These are phyloP conservation scores for Leccinum arenicola DNA, from an alignment of 768 basidiomycete species.

Conservation along the genomic window DNA sequence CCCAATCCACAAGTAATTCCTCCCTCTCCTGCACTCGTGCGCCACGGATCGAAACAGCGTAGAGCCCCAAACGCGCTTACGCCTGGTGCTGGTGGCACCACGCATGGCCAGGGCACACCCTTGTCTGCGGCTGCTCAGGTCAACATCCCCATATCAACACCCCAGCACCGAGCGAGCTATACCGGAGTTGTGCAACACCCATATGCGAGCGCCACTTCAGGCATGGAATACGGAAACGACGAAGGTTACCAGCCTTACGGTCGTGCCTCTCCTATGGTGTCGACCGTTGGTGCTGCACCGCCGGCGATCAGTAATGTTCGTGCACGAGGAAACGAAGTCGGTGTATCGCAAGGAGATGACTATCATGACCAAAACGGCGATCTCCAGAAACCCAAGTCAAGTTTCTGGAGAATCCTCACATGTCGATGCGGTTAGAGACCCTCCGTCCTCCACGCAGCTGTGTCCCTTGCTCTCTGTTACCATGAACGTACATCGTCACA, in stretches of 20 bases:
- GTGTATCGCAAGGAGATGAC: slow-evolving; percentile 58
- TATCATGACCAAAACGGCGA: slow-evolving; percentile 57
- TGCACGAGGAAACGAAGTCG: slow-evolving; percentile 66
- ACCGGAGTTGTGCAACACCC: slow-evolving; percentile 54
- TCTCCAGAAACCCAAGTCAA: slow-evolving; percentile 49
- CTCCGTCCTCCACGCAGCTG: slow-evolving; percentile 7
- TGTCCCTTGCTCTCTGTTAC: slow-evolving; percentile 21
- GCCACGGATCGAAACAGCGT: slow-evolving; percentile 71
- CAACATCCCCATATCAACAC: slow-evolving; percentile 62
- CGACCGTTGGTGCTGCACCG: slow-evolving; percentile 62
- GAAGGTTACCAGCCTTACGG: slow-evolving; percentile 69
- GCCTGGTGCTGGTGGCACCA: slow-evolving; percentile 46
- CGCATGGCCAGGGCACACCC: slow-evolving; percentile 58
- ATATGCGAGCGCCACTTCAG: slow-evolving; percentile 61
- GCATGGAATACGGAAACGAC: slow-evolving; percentile 60
- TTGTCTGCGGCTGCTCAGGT: slow-evolving; percentile 73
- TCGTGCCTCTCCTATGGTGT: slow-evolving; percentile 81
- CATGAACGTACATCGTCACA: slow-evolving; percentile 27
- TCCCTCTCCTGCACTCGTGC: slow-evolving; percentile 77
- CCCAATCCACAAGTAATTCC: slow-evolving; percentile 55
- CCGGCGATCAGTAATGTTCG: slow-evolving; percentile 73
- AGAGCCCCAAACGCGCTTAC: slow-evolving; percentile 59
- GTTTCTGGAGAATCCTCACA: slow-evolving; percentile 67
- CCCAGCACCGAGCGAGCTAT: slow-evolving; percentile 46
- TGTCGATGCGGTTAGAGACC: slow-evolving; percentile 66